Percentiles rank a stretch among this genome's conserved stretches.
phyloP scores from a whole-genome alignment of 306 rosid genomes.

The Spatholobus suberectus region DNA sequence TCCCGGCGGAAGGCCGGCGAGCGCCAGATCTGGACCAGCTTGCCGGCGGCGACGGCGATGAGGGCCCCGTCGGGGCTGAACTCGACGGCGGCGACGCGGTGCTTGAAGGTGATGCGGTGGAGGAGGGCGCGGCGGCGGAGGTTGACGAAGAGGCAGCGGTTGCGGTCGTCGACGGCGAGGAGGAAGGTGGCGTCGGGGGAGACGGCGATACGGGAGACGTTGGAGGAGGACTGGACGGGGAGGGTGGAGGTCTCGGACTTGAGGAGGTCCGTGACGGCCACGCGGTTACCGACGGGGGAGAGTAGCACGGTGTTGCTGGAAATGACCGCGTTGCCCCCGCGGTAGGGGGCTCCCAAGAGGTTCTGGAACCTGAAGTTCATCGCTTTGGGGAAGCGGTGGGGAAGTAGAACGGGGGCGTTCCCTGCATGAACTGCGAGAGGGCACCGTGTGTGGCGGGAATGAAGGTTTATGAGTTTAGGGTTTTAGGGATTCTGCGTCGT shows the following conservation, averaged over 20 bases:
- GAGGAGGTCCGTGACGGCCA: slow-evolving; percentile 78
- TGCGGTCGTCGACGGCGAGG: slow-evolving; percentile 73
- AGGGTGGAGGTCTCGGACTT: slow-evolving; percentile 77
- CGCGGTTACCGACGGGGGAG: slow-evolving; percentile 91
- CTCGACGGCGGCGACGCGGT: slow-evolving; percentile 54
- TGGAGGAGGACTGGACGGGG: slow-evolving; percentile 82
- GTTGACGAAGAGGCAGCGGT: slow-evolving; percentile 83
- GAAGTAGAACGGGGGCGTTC: background rate
- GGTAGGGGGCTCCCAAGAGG: slow-evolving; percentile 93
- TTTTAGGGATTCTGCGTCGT: background rate
- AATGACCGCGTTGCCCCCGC: slow-evolving; percentile 84
- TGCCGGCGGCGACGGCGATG: slow-evolving; percentile 85
- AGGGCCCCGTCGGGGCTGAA: slow-evolving; percentile 70
- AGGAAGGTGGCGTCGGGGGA: slow-evolving; percentile 84
- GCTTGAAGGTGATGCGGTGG: slow-evolving; percentile 85
- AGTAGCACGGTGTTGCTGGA: slow-evolving; percentile 67
- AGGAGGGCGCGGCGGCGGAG: slow-evolving; percentile 86
- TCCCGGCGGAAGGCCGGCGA: slow-evolving; percentile 76
- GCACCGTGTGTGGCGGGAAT: slow-evolving; percentile 21
- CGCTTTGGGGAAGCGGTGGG: background rate
- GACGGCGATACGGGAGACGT: slow-evolving; percentile 73
- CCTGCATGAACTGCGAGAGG: background rate
- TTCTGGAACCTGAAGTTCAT: slow-evolving; percentile 94
- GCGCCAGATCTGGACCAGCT: slow-evolving; percentile 85
- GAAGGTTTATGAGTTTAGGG: slow-evolving; percentile 31